Base-by-base conservation (phyloP, 2,329 filamentous ascomycete species). In the Lasiodiplodia citricola region DNA sequence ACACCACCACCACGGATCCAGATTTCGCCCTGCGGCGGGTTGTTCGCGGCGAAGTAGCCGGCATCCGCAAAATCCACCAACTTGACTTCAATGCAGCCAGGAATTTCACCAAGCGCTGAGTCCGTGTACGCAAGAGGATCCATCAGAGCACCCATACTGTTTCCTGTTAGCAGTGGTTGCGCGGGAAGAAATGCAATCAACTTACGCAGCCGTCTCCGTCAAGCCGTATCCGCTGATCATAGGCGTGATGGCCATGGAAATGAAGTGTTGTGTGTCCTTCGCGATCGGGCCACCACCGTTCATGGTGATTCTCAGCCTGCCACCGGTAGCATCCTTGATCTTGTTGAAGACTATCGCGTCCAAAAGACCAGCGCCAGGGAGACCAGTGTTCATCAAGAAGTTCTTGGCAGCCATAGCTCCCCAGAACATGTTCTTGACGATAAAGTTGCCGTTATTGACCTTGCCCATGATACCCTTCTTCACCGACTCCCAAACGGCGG, bases 191-290 rank as follows among this genome's bases (percentile, higher is more conserved):
- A 60, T 44, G 11, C 2, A 31, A 13, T 18, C 14, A 18, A 75
- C 76, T 71, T 70, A 74, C 70, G 92, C 93, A 72, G 90, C 90
- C 2, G 96, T 98, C 83, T 99, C 96, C 1, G 96, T 99, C 72
- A 99, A 84, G 70, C 96, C 96, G 78, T 99, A 99, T 13, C 96
- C 96, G 72, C 87, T 88, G 73, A 99, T 90, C 95, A 99, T 97
- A 37, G 96, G 96, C 25, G 93, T 94, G 66, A 99, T 89, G 55
- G 94, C 92, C 83, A 97, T 88, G 52, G 94, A 97, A 76, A 98
- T 87, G 85, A 99, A 98, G 70, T 90, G 89, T 79, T 93, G 91
- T 1, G 96, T 99, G 64, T 93, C 91, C 77, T 92, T 91, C 21
- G 95, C 89, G 72, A 99, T 91, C 44, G 94, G 94, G 56, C 94